Percentiles rank a stretch among this genome's conserved stretches.
Evolutionary conservation across 139 green algal genomes (phyloP).

Genomic region (Spirogloea muscicola): DNA sequence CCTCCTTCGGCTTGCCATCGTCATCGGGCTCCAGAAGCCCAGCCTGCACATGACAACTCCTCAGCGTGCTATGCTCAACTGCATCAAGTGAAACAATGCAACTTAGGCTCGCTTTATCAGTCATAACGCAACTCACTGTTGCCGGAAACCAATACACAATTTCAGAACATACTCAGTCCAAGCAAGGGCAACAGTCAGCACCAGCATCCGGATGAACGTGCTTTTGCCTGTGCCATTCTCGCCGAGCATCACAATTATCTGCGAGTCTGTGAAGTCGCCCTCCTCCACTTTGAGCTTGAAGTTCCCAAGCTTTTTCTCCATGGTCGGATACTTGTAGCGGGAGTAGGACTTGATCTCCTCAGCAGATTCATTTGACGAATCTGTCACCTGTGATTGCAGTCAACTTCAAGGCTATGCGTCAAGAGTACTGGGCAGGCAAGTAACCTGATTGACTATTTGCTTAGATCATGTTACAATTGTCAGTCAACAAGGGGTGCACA

Average conservation of each 20-base stretch:
- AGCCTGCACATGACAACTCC: too few species aligned
- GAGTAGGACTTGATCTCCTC: slow-evolving; percentile 78
- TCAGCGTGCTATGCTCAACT: too few species aligned
- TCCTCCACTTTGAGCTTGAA: slow-evolving; percentile 66
- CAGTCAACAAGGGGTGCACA: too few species aligned
- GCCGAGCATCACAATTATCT: slow-evolving; percentile 93
- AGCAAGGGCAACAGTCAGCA: neutral
- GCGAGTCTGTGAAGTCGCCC: slow-evolving; percentile 74
- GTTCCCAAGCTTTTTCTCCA: slow-evolving; percentile 84
- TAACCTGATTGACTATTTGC: too few species aligned
- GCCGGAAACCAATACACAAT: too few species aligned
- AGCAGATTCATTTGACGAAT: slow-evolving; percentile 49
- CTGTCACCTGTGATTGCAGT: slow-evolving; percentile 40
- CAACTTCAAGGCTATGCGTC: too few species aligned
- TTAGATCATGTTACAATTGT: too few species aligned
- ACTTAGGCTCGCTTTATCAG: too few species aligned
- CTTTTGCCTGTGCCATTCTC: slow-evolving; percentile 99
- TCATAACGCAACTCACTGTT: too few species aligned
- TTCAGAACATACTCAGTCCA: too few species aligned
- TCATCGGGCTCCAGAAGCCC: slow-evolving; percentile 69
- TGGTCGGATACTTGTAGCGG: slow-evolving; percentile 85
- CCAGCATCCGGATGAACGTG: slow-evolving; percentile 98
- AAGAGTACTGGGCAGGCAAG: too few species aligned
- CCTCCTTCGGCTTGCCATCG: slow-evolving; percentile 49
- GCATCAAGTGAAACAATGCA: too few species aligned